phyloP scores from a whole-genome alignment of 768 basidiomycete genomes.

The Tulasnella sp. region DNA sequence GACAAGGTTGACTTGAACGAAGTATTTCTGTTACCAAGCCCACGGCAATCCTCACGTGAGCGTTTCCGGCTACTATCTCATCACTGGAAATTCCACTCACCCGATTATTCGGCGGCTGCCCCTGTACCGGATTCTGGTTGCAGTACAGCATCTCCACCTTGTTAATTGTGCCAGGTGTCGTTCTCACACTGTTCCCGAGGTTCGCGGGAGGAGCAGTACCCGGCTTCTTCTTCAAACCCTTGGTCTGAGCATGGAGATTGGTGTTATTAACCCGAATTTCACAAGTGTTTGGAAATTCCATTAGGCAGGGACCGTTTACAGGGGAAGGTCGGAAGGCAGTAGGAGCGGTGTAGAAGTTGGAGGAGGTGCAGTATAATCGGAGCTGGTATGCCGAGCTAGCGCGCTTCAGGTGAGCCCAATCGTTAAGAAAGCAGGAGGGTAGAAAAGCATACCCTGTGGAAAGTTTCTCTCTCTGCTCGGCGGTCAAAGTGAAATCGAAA shows the following conservation, averaged over 20 bases:
- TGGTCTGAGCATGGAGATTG: slow-evolving; percentile 68
- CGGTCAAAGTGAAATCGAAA: slow-evolving; percentile 60
- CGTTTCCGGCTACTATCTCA: background rate
- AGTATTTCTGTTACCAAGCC: slow-evolving; percentile 64
- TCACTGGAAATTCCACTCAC: background rate
- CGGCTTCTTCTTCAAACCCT: slow-evolving; percentile 92
- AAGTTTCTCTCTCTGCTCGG: slow-evolving; percentile 62
- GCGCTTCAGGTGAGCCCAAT: background rate
- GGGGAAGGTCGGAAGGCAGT: slow-evolving; percentile 49
- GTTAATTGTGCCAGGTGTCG: slow-evolving; percentile 52
- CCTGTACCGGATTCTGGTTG: slow-evolving; percentile 50
- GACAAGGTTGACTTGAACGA: slow-evolving; percentile 77
- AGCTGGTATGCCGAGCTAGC: slow-evolving; percentile 69
- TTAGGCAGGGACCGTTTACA: slow-evolving; percentile 45
- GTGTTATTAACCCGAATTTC: slow-evolving; percentile 82
- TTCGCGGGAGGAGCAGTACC: slow-evolving; percentile 92
- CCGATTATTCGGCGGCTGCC: slow-evolving; percentile 21
- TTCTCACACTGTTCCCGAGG: slow-evolving; percentile 45
- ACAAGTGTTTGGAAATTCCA: slow-evolving; percentile 89
- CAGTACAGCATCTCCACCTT: slow-evolving; percentile 86
- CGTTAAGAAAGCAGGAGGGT: background rate
- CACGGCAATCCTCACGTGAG: background rate
- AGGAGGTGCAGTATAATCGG: slow-evolving; percentile 85
- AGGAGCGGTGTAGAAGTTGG: slow-evolving; percentile 58
- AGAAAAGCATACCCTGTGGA: slow-evolving; percentile 39